Evolutionary conservation across 2,329 filamentous ascomycete species (phyloP).

Genomic region (Ophiosphaerella korrae): DNA sequence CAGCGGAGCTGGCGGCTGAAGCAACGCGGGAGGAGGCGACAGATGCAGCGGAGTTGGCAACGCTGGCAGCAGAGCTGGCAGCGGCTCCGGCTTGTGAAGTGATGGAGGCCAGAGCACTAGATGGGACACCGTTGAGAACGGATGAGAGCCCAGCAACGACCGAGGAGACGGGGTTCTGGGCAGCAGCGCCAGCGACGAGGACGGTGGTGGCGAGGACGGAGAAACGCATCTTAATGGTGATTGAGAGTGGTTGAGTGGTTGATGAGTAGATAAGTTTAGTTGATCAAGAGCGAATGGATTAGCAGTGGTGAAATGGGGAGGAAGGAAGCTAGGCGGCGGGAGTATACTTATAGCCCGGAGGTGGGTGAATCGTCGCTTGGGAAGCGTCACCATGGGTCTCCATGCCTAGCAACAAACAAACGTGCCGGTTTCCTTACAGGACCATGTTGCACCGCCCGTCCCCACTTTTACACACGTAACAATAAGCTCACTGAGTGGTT

Average conservation of each 20-base stretch:
- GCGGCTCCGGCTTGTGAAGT: slow-evolving; percentile 17
- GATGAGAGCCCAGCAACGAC: slow-evolving; percentile 19
- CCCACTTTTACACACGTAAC: slow-evolving; percentile 27
- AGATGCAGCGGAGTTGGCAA: slow-evolving; percentile 5
- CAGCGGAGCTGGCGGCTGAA: slow-evolving; percentile 10
- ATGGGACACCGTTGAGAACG: background rate
- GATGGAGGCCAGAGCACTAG: background rate
- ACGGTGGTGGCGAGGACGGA: slow-evolving; percentile 35
- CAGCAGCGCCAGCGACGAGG: slow-evolving; percentile 36
- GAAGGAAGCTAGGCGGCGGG: slow-evolving; percentile 14
- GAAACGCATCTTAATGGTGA: slow-evolving; percentile 43
- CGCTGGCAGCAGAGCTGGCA: background rate
- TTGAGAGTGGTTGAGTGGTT: background rate
- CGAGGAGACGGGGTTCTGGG: slow-evolving; percentile 37
- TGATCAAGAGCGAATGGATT: slow-evolving; percentile 16
- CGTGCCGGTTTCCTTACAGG: slow-evolving; percentile 16
- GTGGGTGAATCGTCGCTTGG: slow-evolving; percentile 11
- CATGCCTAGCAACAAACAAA: slow-evolving; percentile 31
- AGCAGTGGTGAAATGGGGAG: slow-evolving; percentile 12
- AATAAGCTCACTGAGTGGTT: slow-evolving; percentile 20
- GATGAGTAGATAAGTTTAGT: slow-evolving; percentile 1
- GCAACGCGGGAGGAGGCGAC: slow-evolving; percentile 11
- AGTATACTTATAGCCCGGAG: slow-evolving; percentile 20
- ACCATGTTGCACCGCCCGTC: slow-evolving; percentile 27
- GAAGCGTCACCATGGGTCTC: slow-evolving; percentile 18